Evolutionary conservation across 2,329 filamentous ascomycete species (phyloP), one percentile per base, ranked within the genome.

Genomic region (Aureobasidium sp.): DNA sequence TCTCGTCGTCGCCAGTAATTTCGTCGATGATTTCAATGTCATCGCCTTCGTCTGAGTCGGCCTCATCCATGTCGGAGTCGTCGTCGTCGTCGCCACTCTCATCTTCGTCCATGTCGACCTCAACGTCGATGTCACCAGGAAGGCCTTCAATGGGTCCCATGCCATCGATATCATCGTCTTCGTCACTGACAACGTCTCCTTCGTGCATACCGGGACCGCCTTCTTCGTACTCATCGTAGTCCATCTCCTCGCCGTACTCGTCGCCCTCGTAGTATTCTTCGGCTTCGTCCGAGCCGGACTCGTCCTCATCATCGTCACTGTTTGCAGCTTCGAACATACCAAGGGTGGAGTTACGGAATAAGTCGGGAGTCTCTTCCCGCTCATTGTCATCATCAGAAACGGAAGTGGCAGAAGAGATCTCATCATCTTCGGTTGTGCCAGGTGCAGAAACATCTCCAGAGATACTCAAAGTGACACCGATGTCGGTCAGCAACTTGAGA

Each of bases 301-400:
- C 86, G 33, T 90, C 88, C 35, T 89, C 90, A 53, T 90, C 91
- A 64, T 93, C 90, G 63, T 89, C 87, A 62, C 91, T 87, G 61
- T 88, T 84, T 53, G 86, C 84, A 65, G 89, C 87, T 71, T 97
- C 94, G 57, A 96, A 86, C 85, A 97, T 95, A 53, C 94, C 93
- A 23, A 99, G 79, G 1, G 95, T 90, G 1, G 94, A 97, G 73
- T 97, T 96, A 57, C 95, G 88, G 77, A 96, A 97, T 21, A 99
- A 81, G 74, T 99, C 94, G 31, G 95, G 94, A 5, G 95, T 99
- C 71, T 97, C 94, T 73, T 96, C 91, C 46, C 91, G 86, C 60
- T 72, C 69, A 10, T 70, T 67, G 11, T 69, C 67, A 27, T 91
- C 78, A 64, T 96, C 92, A 11, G 93, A 96, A 25, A 95, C 84